Evolutionary conservation across 768 basidiomycete genomes (phyloP).

Genomic region (Lactarius hatsudake): DNA sequence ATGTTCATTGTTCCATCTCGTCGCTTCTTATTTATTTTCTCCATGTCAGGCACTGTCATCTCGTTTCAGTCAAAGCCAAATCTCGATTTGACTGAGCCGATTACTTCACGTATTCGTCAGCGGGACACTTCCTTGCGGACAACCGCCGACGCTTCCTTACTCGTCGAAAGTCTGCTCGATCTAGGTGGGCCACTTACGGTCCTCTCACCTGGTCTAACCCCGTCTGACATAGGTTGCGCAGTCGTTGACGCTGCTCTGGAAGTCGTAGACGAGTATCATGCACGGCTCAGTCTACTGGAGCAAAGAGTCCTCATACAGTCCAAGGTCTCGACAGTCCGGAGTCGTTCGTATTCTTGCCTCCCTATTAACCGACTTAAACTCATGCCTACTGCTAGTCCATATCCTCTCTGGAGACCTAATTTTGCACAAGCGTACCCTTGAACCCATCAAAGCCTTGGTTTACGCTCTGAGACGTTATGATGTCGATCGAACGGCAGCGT

Average conservation of each 20-base stretch:
- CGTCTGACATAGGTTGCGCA: slow-evolving; percentile 29
- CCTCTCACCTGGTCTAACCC: background rate
- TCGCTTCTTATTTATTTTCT: background rate
- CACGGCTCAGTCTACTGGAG: slow-evolving; percentile 60
- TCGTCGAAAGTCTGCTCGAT: slow-evolving; percentile 69
- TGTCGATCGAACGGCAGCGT: slow-evolving; percentile 59
- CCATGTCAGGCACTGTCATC: slow-evolving; percentile 55
- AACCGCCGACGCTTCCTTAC: slow-evolving; percentile 63
- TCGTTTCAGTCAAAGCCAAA: slow-evolving; percentile 51
- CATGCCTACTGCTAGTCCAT: slow-evolving; percentile 48
- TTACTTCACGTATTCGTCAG: slow-evolving; percentile 54
- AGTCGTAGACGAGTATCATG: slow-evolving; percentile 66
- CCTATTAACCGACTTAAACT: background rate
- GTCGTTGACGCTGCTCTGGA: slow-evolving; percentile 68
- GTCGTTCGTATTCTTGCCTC: slow-evolving; percentile 40
- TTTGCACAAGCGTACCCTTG: slow-evolving; percentile 69
- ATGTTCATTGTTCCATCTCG: slow-evolving; percentile 21
- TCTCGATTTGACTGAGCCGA: slow-evolving; percentile 52
- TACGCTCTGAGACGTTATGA: slow-evolving; percentile 70
- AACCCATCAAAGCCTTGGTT: slow-evolving; percentile 66
- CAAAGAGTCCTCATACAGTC: slow-evolving; percentile 57
- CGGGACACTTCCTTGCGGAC: slow-evolving; percentile 58
- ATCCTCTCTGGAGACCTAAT: slow-evolving; percentile 74
- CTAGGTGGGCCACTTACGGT: slow-evolving; percentile 33
- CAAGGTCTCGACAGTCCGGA: slow-evolving; percentile 56